These are phyloP conservation scores for Pyronema domesticum DNA, from an alignment of 495 filamentous ascomycete genomes.

Conservation along the genomic window DNA sequence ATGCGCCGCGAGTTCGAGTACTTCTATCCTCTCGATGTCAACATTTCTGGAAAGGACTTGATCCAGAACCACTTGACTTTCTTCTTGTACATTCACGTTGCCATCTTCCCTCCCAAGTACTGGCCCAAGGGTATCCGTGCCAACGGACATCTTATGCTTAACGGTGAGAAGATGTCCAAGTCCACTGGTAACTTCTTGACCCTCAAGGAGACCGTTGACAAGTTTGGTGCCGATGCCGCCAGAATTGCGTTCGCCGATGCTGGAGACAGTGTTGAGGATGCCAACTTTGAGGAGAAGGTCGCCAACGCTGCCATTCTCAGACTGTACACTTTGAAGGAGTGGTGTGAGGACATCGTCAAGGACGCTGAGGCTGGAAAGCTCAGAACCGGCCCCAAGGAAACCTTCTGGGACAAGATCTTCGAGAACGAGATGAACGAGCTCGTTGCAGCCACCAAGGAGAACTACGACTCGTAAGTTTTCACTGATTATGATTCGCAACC, in stretches of 20 bases:
- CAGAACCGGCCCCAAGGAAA: constrained; percentile 52
- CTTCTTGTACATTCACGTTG: constrained; percentile 87
- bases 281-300: constrained; percentile 92
- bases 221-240: constrained; percentile 87
- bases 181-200: constrained; percentile 92
- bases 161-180: constrained; percentile 96
- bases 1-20: constrained; percentile 89
- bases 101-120: constrained; percentile 68
- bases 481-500: not conserved
- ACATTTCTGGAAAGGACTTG: constrained; percentile 70
- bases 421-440: constrained; percentile 85
- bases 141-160: constrained; percentile 85
- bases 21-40: constrained; percentile 84
- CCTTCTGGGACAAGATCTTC: constrained; percentile 77
- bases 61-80: constrained; percentile 88
- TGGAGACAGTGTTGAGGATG: constrained; percentile 85
- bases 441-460: constrained; percentile 49
- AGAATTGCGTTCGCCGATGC: constrained; percentile 86
- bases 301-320: constrained; percentile 80
- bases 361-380: constrained; percentile 41
- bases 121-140: constrained; percentile 70
- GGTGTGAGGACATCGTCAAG: constrained; percentile 70
- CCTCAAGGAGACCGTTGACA: constrained; percentile 63
- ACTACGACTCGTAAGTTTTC: constrained; percentile 49
- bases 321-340: constrained; percentile 70